phyloP scores from a whole-genome alignment of 2,329 filamentous ascomycete genomes.

The Trichoderma atroviride region DNA sequence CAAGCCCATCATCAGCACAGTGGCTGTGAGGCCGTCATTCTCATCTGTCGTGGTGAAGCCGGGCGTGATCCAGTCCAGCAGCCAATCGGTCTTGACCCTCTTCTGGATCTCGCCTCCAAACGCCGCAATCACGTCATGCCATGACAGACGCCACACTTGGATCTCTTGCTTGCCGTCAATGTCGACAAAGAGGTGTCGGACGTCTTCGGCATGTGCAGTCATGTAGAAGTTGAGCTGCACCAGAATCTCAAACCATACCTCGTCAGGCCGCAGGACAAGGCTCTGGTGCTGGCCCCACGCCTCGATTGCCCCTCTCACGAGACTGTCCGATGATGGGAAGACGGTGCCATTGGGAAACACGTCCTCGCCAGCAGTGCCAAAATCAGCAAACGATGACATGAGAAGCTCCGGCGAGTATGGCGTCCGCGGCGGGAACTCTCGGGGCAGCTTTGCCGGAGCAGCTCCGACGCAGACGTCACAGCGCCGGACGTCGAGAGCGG shows the following conservation, averaged over 20 bases:
- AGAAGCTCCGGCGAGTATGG: constrained; percentile 35
- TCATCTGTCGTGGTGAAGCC: constrained; percentile 47
- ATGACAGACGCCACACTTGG: constrained; percentile 32
- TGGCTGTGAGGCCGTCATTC: constrained; percentile 45
- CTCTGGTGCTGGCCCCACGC: constrained; percentile 56
- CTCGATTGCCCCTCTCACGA: constrained; percentile 49
- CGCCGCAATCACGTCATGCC: constrained; percentile 34
- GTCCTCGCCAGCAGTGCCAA: constrained; percentile 27
- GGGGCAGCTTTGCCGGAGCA: constrained; percentile 40
- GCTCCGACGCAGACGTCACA: constrained; percentile 36
- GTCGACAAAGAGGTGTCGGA: constrained; percentile 50
- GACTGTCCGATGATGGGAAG: constrained; percentile 42
- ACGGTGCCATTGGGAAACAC: constrained; percentile 29
- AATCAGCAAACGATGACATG: constrained; percentile 36
- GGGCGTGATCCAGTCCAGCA: constrained; percentile 47
- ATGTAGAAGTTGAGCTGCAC: constrained; percentile 56
- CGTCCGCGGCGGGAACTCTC: constrained; percentile 34
- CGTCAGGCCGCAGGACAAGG: constrained; percentile 54
- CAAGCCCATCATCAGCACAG: constrained; percentile 50
- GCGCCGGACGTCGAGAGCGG: constrained; percentile 31
- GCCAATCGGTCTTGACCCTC: constrained; percentile 45
- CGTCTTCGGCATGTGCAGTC: constrained; percentile 49
- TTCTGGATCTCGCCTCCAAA: constrained; percentile 47
- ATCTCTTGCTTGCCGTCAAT: constrained; percentile 49
- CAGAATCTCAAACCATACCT: constrained; percentile 59